phyloP scores from a whole-genome alignment of 768 basidiomycete genomes.

The Leccinum incarnatum region DNA sequence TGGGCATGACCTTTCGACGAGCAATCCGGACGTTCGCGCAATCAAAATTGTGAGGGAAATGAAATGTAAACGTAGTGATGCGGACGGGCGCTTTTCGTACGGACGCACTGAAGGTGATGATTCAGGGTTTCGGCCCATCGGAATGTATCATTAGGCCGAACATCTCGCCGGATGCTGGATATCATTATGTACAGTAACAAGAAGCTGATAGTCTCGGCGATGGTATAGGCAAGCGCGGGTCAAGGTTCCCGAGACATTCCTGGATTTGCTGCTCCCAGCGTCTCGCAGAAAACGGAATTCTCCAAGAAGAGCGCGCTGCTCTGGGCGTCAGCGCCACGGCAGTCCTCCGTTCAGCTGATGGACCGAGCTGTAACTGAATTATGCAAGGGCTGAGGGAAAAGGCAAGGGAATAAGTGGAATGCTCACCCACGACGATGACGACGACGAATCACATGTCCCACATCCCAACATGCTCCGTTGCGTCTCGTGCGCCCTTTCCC shows the following conservation, averaged over 20 bases:
- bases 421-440: neutral
- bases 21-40: neutral
- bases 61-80: neutral
- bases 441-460: neutral
- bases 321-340: neutral
- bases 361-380: neutral
- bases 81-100: neutral
- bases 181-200: slow-evolving; percentile 13
- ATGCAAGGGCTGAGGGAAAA: neutral
- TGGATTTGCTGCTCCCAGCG: neutral
- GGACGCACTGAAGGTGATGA: neutral
- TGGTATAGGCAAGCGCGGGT: neutral
- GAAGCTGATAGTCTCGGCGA: neutral
- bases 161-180: neutral
- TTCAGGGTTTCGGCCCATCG: neutral
- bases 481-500: neutral
- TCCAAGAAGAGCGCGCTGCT: neutral
- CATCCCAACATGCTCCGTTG: neutral
- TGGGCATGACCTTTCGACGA: slow-evolving; percentile 30
- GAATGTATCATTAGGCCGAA: neutral
- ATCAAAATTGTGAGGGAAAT: neutral
- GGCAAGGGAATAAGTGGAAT: neutral
- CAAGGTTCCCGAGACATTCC: neutral
- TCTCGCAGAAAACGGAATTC: neutral
- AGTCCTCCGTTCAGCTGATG: neutral